Evolutionary conservation across 2,329 filamentous ascomycete species (phyloP).

Genomic region (Verticillium isaacii): DNA sequence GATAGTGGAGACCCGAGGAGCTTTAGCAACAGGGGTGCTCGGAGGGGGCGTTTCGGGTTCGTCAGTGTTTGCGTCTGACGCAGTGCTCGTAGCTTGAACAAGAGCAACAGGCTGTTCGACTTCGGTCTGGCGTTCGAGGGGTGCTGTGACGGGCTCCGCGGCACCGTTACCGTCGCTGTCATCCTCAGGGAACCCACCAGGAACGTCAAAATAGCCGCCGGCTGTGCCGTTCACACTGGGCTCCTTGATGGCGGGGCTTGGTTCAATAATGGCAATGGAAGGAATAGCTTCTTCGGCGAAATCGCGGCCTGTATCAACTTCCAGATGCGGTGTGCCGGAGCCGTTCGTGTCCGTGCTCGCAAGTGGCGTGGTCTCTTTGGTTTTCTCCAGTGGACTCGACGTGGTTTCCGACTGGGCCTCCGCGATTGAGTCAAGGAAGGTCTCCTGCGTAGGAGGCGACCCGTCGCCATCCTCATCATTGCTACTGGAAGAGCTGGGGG

Average conservation of each 20-base stretch:
- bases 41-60: neutral
- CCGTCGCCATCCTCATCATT: constrained; percentile 30
- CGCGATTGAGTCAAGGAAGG: neutral
- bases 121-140: neutral
- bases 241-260: constrained; percentile 31
- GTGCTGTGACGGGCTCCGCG: constrained; percentile 4
- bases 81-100: neutral
- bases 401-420: constrained; percentile 6
- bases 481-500: constrained; percentile 46
- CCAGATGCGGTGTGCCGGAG: neutral
- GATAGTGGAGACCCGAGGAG: neutral
- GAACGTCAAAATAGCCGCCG: constrained; percentile 40
- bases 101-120: neutral
- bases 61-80: neutral
- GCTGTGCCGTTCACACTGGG: constrained; percentile 7
- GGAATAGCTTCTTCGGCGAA: constrained; percentile 25
- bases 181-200: constrained; percentile 54
- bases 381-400: constrained; percentile 1
- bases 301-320: neutral
- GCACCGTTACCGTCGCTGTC: constrained; percentile 18
- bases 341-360: neutral
- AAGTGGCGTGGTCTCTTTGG: neutral
- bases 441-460: neutral
- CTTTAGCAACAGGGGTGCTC: neutral
- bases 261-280: constrained; percentile 37